Conservation (phyloP, 2,329 filamentous ascomycete genomes). For the Ceratocystis alfenasii region DNA sequence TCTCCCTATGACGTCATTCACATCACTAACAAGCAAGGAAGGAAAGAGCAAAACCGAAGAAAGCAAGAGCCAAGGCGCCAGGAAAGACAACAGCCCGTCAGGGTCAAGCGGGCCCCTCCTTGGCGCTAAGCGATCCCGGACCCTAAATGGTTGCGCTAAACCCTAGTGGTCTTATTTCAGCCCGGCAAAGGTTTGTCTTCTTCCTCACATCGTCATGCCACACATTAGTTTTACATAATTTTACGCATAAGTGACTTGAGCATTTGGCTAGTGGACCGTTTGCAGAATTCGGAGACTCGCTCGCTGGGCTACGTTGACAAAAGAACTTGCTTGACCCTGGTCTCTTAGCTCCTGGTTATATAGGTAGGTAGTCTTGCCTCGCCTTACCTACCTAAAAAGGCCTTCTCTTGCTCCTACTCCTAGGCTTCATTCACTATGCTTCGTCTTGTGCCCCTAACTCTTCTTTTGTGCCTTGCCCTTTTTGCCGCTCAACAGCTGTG, state of each 20-base stretch:
- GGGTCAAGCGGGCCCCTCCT: no score
- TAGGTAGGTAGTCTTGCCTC: neutral
- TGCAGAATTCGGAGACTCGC: neutral
- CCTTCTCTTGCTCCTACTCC: neutral
- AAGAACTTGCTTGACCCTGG: neutral
- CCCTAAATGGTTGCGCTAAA: no score
- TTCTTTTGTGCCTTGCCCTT: neutral
- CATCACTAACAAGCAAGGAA: no score
- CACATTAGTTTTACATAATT: neutral
- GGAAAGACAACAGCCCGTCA: no score
- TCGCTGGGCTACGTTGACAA: neutral
- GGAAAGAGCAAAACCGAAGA: no score
- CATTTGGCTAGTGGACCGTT: neutral
- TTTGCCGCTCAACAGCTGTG: neutral
- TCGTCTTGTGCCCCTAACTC: neutral
- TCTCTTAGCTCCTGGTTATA: neutral
- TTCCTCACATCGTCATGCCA: neutral
- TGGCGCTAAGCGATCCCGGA: no score
- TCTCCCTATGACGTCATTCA: no score
- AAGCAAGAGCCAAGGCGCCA: no score
- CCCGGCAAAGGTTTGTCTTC: neutral
- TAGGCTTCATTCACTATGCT: neutral
- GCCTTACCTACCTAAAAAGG: neutral
- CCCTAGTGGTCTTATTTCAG: neutral
- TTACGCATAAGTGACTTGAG: no score